These are phyloP conservation scores for Acmispon strigosus DNA, from an alignment of 306 rosid genomes.

Conservation along the genomic window DNA sequence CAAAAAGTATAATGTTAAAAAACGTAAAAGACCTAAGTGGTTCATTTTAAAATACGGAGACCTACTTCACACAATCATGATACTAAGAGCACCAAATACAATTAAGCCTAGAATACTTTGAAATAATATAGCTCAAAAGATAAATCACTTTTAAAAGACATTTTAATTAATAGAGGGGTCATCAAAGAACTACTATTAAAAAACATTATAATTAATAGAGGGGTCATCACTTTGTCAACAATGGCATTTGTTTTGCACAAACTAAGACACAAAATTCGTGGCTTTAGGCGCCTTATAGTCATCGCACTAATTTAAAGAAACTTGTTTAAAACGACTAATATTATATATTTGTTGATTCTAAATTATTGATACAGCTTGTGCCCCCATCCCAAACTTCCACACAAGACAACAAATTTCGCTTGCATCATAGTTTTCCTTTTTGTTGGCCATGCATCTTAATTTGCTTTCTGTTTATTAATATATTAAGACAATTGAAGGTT, in stretches of 20 bases:
- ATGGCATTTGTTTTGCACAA: conserved; percentile 3
- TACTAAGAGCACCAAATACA: no score
- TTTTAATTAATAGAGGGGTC: background rate
- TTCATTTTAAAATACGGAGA: no score
- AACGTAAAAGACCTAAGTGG: no score
- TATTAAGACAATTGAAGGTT: background rate
- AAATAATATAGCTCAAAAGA: no score
- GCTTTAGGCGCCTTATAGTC: conserved; percentile 16
- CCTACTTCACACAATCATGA: no score
- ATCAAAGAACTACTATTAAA: no score
- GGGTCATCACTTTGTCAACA: conserved; percentile 1
- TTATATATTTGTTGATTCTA: background rate
- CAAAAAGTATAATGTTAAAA: no score
- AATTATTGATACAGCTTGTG: conserved; percentile 6
- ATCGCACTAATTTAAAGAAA: background rate
- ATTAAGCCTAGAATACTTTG: no score
- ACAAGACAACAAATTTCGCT: conserved; percentile 29
- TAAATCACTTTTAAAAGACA: no score
- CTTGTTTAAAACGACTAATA: background rate
- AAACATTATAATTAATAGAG: no score
- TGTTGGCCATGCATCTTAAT: background rate
- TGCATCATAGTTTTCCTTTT: background rate
- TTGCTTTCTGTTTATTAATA: background rate
- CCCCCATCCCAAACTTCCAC: conserved; percentile 2
- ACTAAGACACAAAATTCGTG: background rate